phyloP scores from a whole-genome alignment of 1,284 basidiomycete genomes.

The Flammula alnicola region DNA sequence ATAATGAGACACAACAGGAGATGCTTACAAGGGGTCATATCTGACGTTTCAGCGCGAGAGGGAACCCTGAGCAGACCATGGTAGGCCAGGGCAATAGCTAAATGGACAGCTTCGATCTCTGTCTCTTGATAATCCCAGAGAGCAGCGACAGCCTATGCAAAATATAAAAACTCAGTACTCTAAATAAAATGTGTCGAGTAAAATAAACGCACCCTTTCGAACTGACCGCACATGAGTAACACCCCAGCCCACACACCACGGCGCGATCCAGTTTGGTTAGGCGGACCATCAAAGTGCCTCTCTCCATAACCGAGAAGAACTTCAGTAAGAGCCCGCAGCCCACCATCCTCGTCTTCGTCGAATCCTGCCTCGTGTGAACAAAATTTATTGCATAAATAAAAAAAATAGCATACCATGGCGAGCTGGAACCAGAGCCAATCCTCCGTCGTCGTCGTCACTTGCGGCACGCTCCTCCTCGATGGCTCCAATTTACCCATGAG shows the following conservation, averaged over 20 bases:
- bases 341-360: slow-evolving; percentile 80
- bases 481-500: slow-evolving; percentile 94
- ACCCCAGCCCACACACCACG: slow-evolving; percentile 89
- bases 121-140: slow-evolving; percentile 89
- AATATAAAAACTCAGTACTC: neutral
- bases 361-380: no score
- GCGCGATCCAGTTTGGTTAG: slow-evolving; percentile 59
- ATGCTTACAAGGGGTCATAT: slow-evolving; percentile 82
- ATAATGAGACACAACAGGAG: slow-evolving; percentile 20
- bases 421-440: slow-evolving; percentile 99
- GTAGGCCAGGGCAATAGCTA: slow-evolving; percentile 91
- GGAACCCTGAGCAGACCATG: slow-evolving; percentile 92
- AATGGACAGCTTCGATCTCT: slow-evolving; percentile 93
- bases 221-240: slow-evolving; percentile 91
- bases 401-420: no score
- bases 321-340: slow-evolving; percentile 80
- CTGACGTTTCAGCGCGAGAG: slow-evolving; percentile 76
- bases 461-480: slow-evolving; percentile 76
- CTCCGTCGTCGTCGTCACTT: slow-evolving; percentile 91
- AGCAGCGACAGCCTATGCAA: slow-evolving; percentile 79
- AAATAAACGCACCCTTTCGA: slow-evolving; percentile 74
- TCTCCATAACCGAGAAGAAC: slow-evolving; percentile 90
- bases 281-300: slow-evolving; percentile 83
- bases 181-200: slow-evolving; percentile 5
- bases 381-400: no score